Evolutionary conservation across 2,329 filamentous ascomycete genomes (phyloP).

Genomic region (Drechmeria coniospora): DNA sequence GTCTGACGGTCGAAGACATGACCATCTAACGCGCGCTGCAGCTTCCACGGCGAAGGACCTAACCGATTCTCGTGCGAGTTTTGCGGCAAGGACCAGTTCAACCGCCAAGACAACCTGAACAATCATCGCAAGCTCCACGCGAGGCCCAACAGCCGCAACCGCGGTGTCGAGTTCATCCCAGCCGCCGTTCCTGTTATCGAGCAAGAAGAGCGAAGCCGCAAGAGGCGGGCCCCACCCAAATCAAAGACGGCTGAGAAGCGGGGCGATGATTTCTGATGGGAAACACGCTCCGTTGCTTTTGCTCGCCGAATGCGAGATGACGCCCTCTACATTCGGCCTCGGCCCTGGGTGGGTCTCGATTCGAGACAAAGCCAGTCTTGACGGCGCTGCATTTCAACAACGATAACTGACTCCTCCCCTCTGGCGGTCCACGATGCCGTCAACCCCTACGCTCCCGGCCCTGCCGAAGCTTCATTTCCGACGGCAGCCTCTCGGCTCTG

Average conservation of each 20-base stretch:
- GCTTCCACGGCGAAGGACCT: slow-evolving; percentile 22
- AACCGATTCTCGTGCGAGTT: slow-evolving; percentile 25
- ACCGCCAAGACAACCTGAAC: slow-evolving; percentile 25
- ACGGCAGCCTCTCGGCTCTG: too few species aligned
- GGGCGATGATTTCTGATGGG: slow-evolving; percentile 13
- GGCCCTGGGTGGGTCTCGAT: neutral
- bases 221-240: slow-evolving; percentile 22
- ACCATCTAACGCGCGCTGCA: slow-evolving; percentile 3
- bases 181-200: slow-evolving; percentile 24
- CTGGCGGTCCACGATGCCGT: too few species aligned
- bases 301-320: slow-evolving; percentile 1
- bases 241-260: slow-evolving; percentile 18
- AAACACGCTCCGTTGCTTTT: slow-evolving; percentile 1
- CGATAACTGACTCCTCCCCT: too few species aligned
- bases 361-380: too few species aligned
- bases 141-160: slow-evolving; percentile 22
- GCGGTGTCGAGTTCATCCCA: slow-evolving; percentile 24
- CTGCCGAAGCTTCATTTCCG: too few species aligned
- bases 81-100: slow-evolving; percentile 26
- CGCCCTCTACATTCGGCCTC: neutral
- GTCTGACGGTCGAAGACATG: neutral
- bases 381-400: too few species aligned
- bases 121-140: slow-evolving; percentile 26
- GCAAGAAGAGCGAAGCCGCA: slow-evolving; percentile 23
- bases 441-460: too few species aligned